A percentile compares a stretch with the other conserved stretches of the same genome.
phyloP scores from a whole-genome alignment of 495 filamentous ascomycete genomes.

The Clavariopsis aquatica region DNA sequence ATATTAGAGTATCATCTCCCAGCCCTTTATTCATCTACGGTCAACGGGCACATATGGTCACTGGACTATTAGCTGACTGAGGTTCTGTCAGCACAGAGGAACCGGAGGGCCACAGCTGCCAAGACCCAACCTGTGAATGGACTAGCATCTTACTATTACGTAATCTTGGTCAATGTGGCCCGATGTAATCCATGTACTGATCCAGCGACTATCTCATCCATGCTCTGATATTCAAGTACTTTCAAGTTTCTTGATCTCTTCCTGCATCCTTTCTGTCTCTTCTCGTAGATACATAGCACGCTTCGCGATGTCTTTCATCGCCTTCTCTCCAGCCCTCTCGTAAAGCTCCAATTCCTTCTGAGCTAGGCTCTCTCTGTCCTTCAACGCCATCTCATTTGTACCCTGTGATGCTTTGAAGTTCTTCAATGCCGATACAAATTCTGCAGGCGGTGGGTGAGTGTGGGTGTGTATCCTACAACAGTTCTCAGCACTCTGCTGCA shows the following conservation, averaged over 20 bases:
- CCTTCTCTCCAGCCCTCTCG: conserved; percentile 38
- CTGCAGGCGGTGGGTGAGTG: conserved; percentile 42
- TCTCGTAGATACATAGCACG: conserved; percentile 37
- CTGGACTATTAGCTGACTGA: conserved; percentile 3
- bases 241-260: conserved; percentile 41
- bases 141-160: neutral
- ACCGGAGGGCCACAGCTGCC: neutral
- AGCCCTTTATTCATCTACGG: neutral
- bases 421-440: conserved; percentile 57
- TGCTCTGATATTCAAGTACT: neutral
- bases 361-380: conserved; percentile 31
- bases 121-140: neutral
- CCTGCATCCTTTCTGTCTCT: conserved; percentile 42
- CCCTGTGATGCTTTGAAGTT: conserved; percentile 57
- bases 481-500: neutral
- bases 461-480: conserved; percentile 23
- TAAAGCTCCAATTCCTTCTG: conserved; percentile 40
- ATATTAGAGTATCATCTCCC: neutral
- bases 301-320: conserved; percentile 40
- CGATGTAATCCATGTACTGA: too few species aligned
- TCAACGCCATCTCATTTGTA: conserved; percentile 22
- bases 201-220: neutral
- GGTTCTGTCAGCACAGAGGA: conserved; percentile 7
- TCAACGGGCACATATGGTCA: neutral
- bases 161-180: neutral